Evolutionary conservation across 176 grass and related monocot genomes (phyloP), one percentile per base, ranked within the genome.

Genomic region (Typha latifolia): DNA sequence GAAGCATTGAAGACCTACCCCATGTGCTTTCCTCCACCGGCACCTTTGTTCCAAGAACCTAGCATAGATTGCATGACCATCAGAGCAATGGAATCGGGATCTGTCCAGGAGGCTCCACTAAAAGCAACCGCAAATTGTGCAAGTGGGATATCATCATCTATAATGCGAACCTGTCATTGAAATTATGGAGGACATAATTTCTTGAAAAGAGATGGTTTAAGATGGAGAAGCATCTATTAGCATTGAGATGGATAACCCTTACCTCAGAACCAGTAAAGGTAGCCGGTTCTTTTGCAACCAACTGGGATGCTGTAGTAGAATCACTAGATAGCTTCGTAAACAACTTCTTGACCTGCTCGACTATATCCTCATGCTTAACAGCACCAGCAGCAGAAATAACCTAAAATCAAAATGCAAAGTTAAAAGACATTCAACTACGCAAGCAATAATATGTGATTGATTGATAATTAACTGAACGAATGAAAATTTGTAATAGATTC

Each of bases 1-100:
- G 51, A 61, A 49, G 22, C 0, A 26, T 32, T 49, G 73, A 37
- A 53, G 68, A 85, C 71, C 24, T 3, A 99, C 94, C 89, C 94
- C 84, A 80, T 80, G 74, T 93, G 94, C 50, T 99, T 99, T 67
- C 94, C 94, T 73, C 89, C 89, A 61, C 79, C 78, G 63, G 71
- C 47, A 66, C 65, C 85, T 75, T 99, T 99, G 78, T 84, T 90
- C 89, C 94, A 99, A 63, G 89, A 94, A 67, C 94, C 94, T 47
- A 99, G 89, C 94, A 99, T 93, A 63, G 94, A 77, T 79, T 99
- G 94, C 83, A 99, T 93, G 56, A 99, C 94, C 94, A 99, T 99
- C 48, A 99, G 80, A 61, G 94, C 86, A 76, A 99, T 82, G 67
- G 94, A 99, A 75, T 99, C 94, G 49, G 94, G 94, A 81, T 99